Evolutionary conservation across 2,329 filamentous ascomycete genomes (phyloP).

Genomic region (Verticillium longisporum): DNA sequence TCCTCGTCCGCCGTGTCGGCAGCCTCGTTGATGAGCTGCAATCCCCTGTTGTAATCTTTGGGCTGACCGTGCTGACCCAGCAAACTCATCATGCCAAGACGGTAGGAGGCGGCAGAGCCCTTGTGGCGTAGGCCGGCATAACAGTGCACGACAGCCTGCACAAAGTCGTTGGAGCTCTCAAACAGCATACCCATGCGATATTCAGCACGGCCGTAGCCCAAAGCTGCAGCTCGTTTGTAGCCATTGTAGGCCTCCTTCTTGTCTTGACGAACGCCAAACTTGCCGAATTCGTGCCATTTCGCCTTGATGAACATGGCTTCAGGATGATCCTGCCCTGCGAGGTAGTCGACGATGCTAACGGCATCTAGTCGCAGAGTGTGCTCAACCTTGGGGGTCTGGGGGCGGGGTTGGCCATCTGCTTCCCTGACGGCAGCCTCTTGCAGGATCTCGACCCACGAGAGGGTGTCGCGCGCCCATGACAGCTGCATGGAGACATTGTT

Average conservation of each 20-base stretch:
- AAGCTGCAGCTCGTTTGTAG: constrained; percentile 79
- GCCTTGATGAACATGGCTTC: constrained; percentile 90
- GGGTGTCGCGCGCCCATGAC: constrained; percentile 89
- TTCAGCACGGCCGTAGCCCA: constrained; percentile 81
- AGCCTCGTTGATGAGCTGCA: constrained; percentile 77
- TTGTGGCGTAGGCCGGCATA: constrained; percentile 69
- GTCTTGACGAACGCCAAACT: constrained; percentile 83
- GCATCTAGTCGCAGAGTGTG: constrained; percentile 84
- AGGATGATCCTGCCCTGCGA: constrained; percentile 86
- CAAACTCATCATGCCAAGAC: constrained; percentile 95
- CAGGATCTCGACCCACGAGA: constrained; percentile 81
- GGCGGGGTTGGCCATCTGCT: constrained; percentile 40
- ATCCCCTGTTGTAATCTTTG: constrained; percentile 70
- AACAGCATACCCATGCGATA: constrained; percentile 99
- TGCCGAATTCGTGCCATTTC: constrained; percentile 98
- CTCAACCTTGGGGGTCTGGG: constrained; percentile 74
- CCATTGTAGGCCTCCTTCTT: constrained; percentile 89
- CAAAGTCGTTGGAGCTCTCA: constrained; percentile 87
- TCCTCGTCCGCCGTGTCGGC: constrained; percentile 91
- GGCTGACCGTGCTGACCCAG: constrained; percentile 87
- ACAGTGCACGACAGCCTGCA: constrained; percentile 89
- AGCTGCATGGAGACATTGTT: constrained; percentile 96
- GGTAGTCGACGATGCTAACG: constrained; percentile 83
- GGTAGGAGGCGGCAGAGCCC: constrained; percentile 81
- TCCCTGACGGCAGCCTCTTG: constrained; percentile 70